phyloP scores from a whole-genome alignment of 2,329 filamentous ascomycete genomes.

The Aspergillus sp. region DNA sequence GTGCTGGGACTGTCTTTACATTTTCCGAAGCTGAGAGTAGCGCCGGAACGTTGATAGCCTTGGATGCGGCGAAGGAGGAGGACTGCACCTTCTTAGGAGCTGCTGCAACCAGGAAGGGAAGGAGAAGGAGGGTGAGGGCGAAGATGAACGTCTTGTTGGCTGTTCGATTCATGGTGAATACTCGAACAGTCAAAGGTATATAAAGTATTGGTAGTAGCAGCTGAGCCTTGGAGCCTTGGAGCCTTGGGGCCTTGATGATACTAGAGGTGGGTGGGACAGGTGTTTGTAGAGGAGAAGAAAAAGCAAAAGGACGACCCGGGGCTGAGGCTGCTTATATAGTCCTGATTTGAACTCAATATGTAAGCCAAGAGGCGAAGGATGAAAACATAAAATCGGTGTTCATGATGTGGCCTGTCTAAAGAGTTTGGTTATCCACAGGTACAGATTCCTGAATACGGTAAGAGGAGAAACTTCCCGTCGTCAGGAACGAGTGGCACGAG shows the following conservation, averaged over 20 bases:
- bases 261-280: neutral
- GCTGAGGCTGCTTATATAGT: neutral
- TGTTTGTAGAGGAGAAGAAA: neutral
- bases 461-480: neutral
- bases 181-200: constrained; percentile 7
- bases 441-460: neutral
- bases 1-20: constrained; percentile 22
- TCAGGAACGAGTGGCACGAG: neutral
- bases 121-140: neutral
- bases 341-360: neutral
- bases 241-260: neutral
- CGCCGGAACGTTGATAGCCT: constrained; percentile 24
- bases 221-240: neutral
- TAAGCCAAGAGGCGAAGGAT: neutral
- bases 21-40: constrained; percentile 25
- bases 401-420: neutral
- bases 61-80: constrained; percentile 26
- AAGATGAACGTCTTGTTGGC: neutral
- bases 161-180: neutral
- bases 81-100: neutral
- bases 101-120: neutral
- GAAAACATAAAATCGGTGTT: neutral
- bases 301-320: neutral
- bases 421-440: neutral
- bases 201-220: neutral